Percentiles rank a stretch among this genome's conserved stretches.
phyloP scores from a whole-genome alignment of 176 grass and related monocot genomes.

The Oryza rufipogon region DNA sequence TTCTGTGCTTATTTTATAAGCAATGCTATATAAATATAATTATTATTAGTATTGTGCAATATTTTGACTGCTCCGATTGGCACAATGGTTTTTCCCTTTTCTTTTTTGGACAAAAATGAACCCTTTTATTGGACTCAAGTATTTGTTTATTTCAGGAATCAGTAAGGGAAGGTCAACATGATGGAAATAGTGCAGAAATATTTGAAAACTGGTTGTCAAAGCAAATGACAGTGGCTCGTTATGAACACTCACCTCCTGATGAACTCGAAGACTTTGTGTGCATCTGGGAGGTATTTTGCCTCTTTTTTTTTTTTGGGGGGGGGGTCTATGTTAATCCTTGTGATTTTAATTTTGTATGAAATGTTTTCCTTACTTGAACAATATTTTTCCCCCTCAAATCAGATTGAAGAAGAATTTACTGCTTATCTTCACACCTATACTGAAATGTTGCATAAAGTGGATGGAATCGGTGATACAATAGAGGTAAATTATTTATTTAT shows the following conservation, averaged over 20 bases:
- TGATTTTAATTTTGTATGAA: neutral
- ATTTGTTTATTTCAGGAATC: conserved; percentile 20
- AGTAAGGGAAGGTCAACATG: neutral
- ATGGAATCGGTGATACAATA: neutral
- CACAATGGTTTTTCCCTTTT: neutral
- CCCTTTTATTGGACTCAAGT: neutral
- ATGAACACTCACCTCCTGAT: neutral
- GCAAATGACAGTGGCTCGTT: neutral
- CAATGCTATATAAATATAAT: neutral
- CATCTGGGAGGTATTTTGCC: conserved; percentile 24
- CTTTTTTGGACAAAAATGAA: neutral
- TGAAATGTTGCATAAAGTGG: neutral
- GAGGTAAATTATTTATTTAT: conserved; percentile 26
- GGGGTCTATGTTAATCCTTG: neutral
- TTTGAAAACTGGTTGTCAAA: neutral
- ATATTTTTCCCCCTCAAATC: neutral
- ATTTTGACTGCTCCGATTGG: neutral
- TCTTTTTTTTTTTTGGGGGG: neutral
- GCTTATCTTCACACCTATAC: conserved; percentile 25
- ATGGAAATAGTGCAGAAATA: conserved; percentile 13
- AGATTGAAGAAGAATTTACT: conserved; percentile 29
- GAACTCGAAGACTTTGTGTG: conserved; percentile 2
- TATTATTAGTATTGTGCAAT: neutral
- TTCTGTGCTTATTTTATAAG: neutral
- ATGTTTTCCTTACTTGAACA: conserved; percentile 7